Evolutionary conservation across 148 eudicot genomes (phyloP), one percentile per base, ranked within the genome.

Genomic region (Amaranthus cruentus): DNA sequence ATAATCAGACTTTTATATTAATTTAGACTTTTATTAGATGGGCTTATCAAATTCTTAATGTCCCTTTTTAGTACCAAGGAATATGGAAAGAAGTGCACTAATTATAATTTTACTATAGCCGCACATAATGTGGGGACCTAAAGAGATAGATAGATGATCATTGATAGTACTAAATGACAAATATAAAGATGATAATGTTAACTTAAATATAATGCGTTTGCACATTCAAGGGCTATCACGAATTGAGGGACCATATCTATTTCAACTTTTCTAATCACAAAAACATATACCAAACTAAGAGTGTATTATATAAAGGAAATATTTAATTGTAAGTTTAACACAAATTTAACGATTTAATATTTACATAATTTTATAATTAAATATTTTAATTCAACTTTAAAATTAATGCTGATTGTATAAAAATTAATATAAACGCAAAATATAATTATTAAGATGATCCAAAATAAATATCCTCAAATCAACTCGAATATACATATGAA

Each of bases 91-190:
- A 43, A 12, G 59, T 56, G 18, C 7, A 9, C 9, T 9, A 4
- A 28, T 18, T 18, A 18, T 18, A 18, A 18, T 7, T 44, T 8
- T 44, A 63, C 7, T 63, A 43, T 12, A 43, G 67, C 4, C 43
- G 10, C 67, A 63, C 67, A 63, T 43, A 49, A 63, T 7, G 6
- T 12, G 48, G 67, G 65, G 67, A 63, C 67, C 67, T 8, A 38
- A n/a, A 58, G 7, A 28, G 38, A 28, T 28, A 28, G 38, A 28
- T 28, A 9, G 14, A 38, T 62, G 48, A 12, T 43, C 43, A 2
- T 6, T 58, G 67, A 44, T 44, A 28, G 38, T 28, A 28, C 38
- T 28, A 63, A 62, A 63, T 63, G 67, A n/a, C 48, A 63, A 63
- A 28, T 28, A 28, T 28, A 28, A 43, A 63, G 18, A 6, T 12